A percentile compares a stretch with the other conserved stretches of the same genome.
Conservation (phyloP, 148 eudicot genomes). For the Bassia scoparia region DNA sequence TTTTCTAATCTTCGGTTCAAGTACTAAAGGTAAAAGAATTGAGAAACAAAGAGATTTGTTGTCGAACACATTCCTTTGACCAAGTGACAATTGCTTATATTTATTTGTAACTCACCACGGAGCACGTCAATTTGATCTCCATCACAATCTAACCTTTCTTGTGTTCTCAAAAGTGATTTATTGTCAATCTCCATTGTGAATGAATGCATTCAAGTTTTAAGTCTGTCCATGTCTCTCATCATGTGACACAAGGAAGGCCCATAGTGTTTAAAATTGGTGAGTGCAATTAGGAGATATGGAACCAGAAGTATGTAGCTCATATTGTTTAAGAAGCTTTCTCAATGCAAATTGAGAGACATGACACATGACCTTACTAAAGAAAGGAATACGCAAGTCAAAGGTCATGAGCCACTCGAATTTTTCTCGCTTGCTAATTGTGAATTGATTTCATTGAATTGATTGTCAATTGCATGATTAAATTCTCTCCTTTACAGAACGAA, state of each 20-base stretch:
- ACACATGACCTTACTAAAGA: not conserved
- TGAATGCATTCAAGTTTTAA: no score
- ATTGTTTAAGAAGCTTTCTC: not conserved
- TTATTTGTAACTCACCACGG: no score
- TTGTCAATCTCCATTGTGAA: not conserved
- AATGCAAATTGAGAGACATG: not conserved
- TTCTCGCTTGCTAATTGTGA: not conserved
- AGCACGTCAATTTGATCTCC: no score
- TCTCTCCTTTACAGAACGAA: not conserved
- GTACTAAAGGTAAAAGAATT: no score
- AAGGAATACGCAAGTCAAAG: not conserved
- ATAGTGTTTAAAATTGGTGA: not conserved
- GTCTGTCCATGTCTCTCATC: no score
- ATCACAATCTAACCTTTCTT: no score
- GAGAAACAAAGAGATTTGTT: no score
- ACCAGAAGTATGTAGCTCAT: not conserved
- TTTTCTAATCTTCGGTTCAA: no score
- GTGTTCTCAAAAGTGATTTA: not conserved
- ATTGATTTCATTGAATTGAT: not conserved
- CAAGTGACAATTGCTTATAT: no score
- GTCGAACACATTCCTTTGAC: no score
- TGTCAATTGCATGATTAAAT: not conserved
- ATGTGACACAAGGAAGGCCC: not conserved
- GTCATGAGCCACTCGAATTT: not conserved
- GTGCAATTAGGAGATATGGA: not conserved